Percentiles rank a stretch among this genome's conserved stretches.
phyloP scores from a whole-genome alignment of 495 filamentous ascomycete genomes.

The Aspergillus sclerotiicarbonarius region DNA sequence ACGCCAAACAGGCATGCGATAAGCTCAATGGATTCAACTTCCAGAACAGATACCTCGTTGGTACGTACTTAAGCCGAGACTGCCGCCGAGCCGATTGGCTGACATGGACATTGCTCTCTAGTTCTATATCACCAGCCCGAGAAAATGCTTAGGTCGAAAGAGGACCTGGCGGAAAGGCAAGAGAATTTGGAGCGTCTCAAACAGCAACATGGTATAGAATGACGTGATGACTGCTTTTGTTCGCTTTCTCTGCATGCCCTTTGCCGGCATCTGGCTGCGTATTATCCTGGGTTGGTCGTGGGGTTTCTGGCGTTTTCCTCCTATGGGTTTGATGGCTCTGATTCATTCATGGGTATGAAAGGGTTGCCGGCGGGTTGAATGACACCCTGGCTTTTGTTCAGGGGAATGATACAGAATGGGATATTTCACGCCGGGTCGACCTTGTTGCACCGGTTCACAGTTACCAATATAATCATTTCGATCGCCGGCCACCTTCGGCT shows the following conservation, averaged over 20 bases:
- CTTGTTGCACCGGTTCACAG: constrained; percentile 19
- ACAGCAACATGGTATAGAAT: constrained; percentile 97
- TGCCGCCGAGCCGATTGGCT: constrained; percentile 3
- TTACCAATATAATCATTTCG: constrained; percentile 28
- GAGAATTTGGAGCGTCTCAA: constrained; percentile 98
- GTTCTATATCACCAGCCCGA: constrained; percentile 98
- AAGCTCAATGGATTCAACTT: constrained; percentile 99
- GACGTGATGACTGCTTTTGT: constrained; percentile 46
- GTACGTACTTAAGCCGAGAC: constrained; percentile 55
- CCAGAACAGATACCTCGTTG: constrained; percentile 98
- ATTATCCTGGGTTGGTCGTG: constrained; percentile 43
- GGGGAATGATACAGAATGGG: constrained; percentile 24
- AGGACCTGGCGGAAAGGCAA: constrained; percentile 90
- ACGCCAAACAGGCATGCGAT: constrained; percentile 97
- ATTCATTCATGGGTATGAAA: constrained; percentile 26
- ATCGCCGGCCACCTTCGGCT: constrained; percentile 19
- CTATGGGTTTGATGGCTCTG: constrained; percentile 33
- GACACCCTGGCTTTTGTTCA: constrained; percentile 18
- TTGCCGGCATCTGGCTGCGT: constrained; percentile 42
- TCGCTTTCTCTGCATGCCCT: constrained; percentile 36
- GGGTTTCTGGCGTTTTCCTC: constrained; percentile 45
- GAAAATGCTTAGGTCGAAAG: constrained; percentile 91
- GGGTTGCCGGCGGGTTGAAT: constrained; percentile 26
- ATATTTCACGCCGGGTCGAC: constrained; percentile 21
- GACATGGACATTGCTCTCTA: constrained; percentile 33